Evolutionary conservation across 495 filamentous ascomycete species (phyloP), one percentile per base, ranked within the genome.

Genomic region (Aspergillus campestris): DNA sequence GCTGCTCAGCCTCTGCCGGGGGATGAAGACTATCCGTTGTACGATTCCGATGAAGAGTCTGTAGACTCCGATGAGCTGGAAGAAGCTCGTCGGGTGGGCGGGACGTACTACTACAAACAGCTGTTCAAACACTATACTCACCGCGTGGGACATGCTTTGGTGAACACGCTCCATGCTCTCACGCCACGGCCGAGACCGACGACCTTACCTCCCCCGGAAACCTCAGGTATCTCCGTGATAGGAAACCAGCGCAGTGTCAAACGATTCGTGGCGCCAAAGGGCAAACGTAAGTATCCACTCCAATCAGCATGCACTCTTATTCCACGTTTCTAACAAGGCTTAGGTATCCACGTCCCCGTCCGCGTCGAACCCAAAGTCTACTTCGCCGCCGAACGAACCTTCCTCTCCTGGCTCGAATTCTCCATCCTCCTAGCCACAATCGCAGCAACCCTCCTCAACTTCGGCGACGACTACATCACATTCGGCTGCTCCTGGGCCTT

Each of bases 351-450:
- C 51, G 91, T 98, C 15, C 92, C 90, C 28, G 83, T 97, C 35
- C 81, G 92, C 42, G 89, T 98, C 38, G 92, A 98, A 67, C 92
- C 92, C 3, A 98, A 98, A 63, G 92, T 98, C 49, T 94, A 89
- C 65, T 95, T 98, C 53, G 92, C 92, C 18, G 89, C 88, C 7
- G 92, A 98, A 60, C 79, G 92, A 48, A 98, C 92, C 9, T 98
- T 95, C 66, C 77, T 98, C 49, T 85, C 88, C 32, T 98, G 92
- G 92, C 86, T 97, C 45, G 91, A 98, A 67, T 96, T 92, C 70
- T 86, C 82, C 39, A 92, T 98, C 66, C 84, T 95, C 59, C 80
- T 98, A 18, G 87, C 86, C 54, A 84, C 87, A 45, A 95, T 98
- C 48, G 90, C 92, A 6, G 86, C 87, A 13, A 86, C 89, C 5